Evolutionary conservation across 1,284 basidiomycete genomes (phyloP), one percentile per base, ranked within the genome.

Genomic region (Rhodotorula mucilaginosa): DNA sequence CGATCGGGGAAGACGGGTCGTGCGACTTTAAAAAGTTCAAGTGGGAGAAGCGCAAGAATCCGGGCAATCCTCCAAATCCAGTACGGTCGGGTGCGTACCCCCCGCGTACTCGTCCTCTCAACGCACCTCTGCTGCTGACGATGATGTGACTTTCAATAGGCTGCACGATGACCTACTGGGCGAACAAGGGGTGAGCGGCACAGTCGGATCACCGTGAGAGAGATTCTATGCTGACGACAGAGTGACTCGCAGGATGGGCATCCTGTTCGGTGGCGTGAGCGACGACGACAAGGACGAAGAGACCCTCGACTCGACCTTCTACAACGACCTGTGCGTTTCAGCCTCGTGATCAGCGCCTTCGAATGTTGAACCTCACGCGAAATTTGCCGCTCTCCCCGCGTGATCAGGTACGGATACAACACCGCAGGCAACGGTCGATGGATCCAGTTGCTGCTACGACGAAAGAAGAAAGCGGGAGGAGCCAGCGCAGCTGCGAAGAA

Each of bases 271-370:
- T 19, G 94, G 94, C 8, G 94, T 97, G 0, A 90, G 89, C 10
- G 94, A 97, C 78, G 90, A 93, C 71, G 94, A 97, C 78, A 88
- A 85, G 44, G 87, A 87, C 70, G 94, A 97, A 80, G 94, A 97
- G 79, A 89, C 87, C 2, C 81, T 97, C 77, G 90, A 93, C 71
- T 91, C 89, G 74, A 84, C 89, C 1, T 94, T 94, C 79, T 90
- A 89, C 83, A 92, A 92, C 73, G 92, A 93, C 77, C 74, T 93
- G 90, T 91, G 72, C 68, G 86, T 83, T 16, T 29, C 21, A 8
- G 39, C 39, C 12, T 13, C 39, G 39, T 13, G 10, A 44, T 13
- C 39, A 44, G 39, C 39, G 39, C 39, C 39, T 44, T 34, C 8
- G 34, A 44, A 10, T 12, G 12, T 12, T 44, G 39, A 10, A 49